phyloP scores from a whole-genome alignment of 306 rosid genomes.

The Malus orientalis region DNA sequence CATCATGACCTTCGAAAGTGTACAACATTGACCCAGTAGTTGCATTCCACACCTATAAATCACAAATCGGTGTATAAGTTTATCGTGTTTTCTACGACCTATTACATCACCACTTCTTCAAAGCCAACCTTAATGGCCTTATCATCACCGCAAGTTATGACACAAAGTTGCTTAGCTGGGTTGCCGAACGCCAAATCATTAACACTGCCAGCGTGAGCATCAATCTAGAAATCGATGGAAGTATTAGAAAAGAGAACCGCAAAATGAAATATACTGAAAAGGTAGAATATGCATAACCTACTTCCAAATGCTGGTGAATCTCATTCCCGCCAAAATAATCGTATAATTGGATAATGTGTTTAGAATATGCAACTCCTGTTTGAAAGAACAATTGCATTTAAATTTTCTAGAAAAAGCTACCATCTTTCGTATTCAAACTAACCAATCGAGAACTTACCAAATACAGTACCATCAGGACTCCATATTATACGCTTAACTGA shows the following conservation, averaged over 20 bases:
- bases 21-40: constrained; percentile 56
- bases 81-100: neutral
- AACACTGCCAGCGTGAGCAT: constrained; percentile 51
- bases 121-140: constrained; percentile 45
- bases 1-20: constrained; percentile 78
- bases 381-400: constrained; percentile 9
- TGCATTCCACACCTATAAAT: constrained; percentile 79
- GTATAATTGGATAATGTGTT: constrained; percentile 74
- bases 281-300: constrained; percentile 12
- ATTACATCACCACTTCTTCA: neutral
- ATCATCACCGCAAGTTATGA: constrained; percentile 49
- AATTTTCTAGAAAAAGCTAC: neutral
- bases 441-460: constrained; percentile 73
- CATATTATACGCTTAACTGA: constrained; percentile 81
- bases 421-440: constrained; percentile 11
- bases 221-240: constrained; percentile 26
- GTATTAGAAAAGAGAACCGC: neutral
- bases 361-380: constrained; percentile 86
- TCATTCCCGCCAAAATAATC: constrained; percentile 59
- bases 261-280: neutral
- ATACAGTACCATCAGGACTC: constrained; percentile 82
- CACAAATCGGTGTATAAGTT: neutral
- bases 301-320: constrained; percentile 77
- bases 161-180: constrained; percentile 23
- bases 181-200: constrained; percentile 39